phyloP scores from a whole-genome alignment of 2,329 filamentous ascomycete species.

The Sclerotinia borealis region DNA sequence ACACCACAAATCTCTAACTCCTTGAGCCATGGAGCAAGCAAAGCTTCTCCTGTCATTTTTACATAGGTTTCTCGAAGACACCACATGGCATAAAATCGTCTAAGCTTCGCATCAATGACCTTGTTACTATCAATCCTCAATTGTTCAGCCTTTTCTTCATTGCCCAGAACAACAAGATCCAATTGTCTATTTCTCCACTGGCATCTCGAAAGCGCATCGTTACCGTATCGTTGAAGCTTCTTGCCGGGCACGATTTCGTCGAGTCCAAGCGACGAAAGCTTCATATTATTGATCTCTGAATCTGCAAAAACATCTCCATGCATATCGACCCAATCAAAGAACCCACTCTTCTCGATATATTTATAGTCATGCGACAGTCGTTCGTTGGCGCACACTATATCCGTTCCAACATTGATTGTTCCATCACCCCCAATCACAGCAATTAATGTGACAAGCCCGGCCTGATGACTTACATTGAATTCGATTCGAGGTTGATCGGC shows the following conservation, averaged over 20 bases:
- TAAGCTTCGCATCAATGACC: constrained; percentile 55
- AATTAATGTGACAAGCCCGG: constrained; percentile 64
- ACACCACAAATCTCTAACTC: constrained; percentile 65
- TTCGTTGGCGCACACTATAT: constrained; percentile 71
- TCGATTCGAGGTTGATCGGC: constrained; percentile 33
- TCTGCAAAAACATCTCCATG: constrained; percentile 64
- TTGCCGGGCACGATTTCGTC: constrained; percentile 12
- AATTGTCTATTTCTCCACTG: constrained; percentile 23
- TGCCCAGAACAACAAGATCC: constrained; percentile 12
- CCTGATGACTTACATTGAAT: constrained; percentile 78
- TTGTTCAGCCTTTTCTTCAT: constrained; percentile 15
- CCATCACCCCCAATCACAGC: constrained; percentile 35
- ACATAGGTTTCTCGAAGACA: constrained; percentile 76
- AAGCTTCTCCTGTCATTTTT: constrained; percentile 74
- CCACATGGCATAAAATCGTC: constrained; percentile 72
- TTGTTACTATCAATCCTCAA: constrained; percentile 27
- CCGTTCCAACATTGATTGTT: constrained; percentile 56
- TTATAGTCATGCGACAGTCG: constrained; percentile 54
- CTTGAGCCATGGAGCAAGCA: constrained; percentile 66
- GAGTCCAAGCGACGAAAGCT: constrained; percentile 32
- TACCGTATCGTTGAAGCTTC: constrained; percentile 14
- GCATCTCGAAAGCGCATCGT: constrained; percentile 25
- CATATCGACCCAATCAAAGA: constrained; percentile 62
- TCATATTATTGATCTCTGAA: constrained; percentile 57
- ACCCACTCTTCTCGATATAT: constrained; percentile 54